Conservation (phyloP, 164 flowering plant genomes). For the Dillenia turbinata region DNA sequence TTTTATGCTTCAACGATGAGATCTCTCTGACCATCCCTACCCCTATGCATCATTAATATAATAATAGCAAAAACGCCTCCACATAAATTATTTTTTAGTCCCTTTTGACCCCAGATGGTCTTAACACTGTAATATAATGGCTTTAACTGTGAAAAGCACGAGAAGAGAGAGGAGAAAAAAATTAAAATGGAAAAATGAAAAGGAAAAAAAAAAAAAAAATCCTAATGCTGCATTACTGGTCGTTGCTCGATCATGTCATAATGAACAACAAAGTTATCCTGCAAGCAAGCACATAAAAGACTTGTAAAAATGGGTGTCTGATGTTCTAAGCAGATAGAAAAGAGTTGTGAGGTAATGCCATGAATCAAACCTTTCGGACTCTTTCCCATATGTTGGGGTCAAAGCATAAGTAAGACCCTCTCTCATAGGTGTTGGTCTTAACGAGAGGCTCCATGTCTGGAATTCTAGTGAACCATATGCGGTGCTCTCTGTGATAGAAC, state of each 20-base stretch:
- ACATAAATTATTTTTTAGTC: too few relatives aligned
- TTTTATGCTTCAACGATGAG: too few relatives aligned
- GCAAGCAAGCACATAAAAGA: slow-evolving; percentile 7
- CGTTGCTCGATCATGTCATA: slow-evolving; percentile 31
- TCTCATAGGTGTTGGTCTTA: slow-evolving; percentile 25
- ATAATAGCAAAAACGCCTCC: too few relatives aligned
- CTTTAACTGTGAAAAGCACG: neutral
- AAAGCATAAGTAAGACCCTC: slow-evolving; percentile 29
- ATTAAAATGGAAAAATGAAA: neutral
- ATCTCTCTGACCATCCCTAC: too few relatives aligned
- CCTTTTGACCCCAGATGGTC: neutral
- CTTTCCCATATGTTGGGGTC: slow-evolving; percentile 28
- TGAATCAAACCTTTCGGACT: slow-evolving; percentile 18
- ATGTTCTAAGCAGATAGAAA: too few relatives aligned
- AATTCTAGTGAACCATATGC: slow-evolving; percentile 21
- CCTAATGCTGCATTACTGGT: slow-evolving; percentile 13
- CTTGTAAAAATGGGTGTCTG: neutral
- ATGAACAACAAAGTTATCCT: slow-evolving; percentile 32
- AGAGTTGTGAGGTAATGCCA: neutral
- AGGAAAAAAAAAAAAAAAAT: neutral
- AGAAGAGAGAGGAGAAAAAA: neutral
- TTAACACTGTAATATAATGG: neutral
- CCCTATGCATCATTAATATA: too few relatives aligned
- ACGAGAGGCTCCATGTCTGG: slow-evolving; percentile 20
- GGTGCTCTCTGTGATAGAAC: slow-evolving; percentile 27